phyloP scores from a whole-genome alignment of 139 green algal species.

The Coelastrella sp. region DNA sequence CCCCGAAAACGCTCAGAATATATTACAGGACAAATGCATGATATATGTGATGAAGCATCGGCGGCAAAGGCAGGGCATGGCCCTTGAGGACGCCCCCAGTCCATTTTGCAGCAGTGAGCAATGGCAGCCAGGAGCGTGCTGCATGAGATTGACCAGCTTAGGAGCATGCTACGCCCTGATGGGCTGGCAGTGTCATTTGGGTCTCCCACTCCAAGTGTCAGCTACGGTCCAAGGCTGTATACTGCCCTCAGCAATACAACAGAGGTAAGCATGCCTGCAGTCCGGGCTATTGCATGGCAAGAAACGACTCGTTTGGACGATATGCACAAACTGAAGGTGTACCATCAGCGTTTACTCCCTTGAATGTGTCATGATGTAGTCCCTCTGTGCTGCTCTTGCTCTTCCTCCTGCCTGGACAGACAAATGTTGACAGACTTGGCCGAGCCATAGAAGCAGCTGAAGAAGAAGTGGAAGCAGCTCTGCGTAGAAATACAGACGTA shows the following conservation, averaged over 20 bases:
- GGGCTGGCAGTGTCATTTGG: constrained; percentile 30
- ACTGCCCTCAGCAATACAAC: not conserved
- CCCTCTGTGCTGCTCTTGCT: not conserved
- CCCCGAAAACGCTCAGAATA: too few relatives aligned
- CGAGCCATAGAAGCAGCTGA: constrained; percentile 73
- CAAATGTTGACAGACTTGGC: constrained; percentile 69
- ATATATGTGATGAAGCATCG: not conserved
- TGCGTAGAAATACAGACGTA: constrained; percentile 23
- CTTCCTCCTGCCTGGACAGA: constrained; percentile 30
- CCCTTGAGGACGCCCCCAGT: not conserved
- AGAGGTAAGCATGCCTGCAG: not conserved
- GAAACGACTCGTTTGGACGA: too few relatives aligned
- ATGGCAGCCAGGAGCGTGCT: constrained; percentile 43
- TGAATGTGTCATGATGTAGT: not conserved
- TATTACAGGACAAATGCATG: too few relatives aligned
- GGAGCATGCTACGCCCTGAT: constrained; percentile 40
- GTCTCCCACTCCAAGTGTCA: not conserved
- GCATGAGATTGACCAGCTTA: constrained; percentile 54
- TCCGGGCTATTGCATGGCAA: too few relatives aligned
- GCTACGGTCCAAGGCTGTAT: not conserved
- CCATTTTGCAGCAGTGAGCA: not conserved
- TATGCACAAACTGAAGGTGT: not conserved
- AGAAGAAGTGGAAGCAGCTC: constrained; percentile 75
- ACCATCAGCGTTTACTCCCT: not conserved
- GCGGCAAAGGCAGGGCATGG: not conserved